Base-by-base conservation (phyloP, 2,329 filamentous ascomycete genomes). In the Hortaea werneckii region DNA sequence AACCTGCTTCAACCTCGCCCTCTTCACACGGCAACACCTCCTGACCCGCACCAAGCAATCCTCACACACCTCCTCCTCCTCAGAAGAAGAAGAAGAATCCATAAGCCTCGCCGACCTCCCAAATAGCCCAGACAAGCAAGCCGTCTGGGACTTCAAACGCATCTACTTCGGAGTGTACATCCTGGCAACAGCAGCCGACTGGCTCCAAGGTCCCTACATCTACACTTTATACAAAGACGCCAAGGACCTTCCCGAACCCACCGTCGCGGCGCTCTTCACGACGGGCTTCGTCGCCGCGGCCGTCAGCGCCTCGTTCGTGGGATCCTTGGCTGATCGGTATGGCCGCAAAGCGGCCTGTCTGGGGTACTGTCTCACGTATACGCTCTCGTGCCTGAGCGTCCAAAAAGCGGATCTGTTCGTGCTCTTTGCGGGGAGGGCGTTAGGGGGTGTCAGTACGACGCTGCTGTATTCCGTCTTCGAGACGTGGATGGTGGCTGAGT, bases 221-320 rank as follows among this genome's bases (percentile, higher is more conserved):
- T 76, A 76, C 52, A 70, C 71, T 4, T 67, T 75, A 7, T 76
- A 75, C 62, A 74, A 71, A 59, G 69, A 74, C 54, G 68, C 74
- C 41, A 73, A 74, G 47, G 54, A 63, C 5, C 63, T 75, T 1
- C 13, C 40, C 40, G 13, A 9, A 6, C 20, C 7, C 8, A 41
- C 27, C 9, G 26, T 29, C 8, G 40, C 40, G 9, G 7, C 7
- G 29, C 60, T 75, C 8, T 74, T 72, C 53, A 67, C 69, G 5
- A 64, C 66, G 11, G 66, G 74, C 20, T 77, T 77, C 57, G 55
- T 76, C 28, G 68, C 71, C 1, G 72, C 69, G 6, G 75, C 68
- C 39, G 50, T 72, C 13, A 71, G 70, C 37, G 73, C 73, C 10
- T 67, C 69, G 4, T 67, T 75, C 42, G 66, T 71, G 26, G 75